Conservation (phyloP, 768 basidiomycete genomes). For the Russula griseocarnosa region DNA sequence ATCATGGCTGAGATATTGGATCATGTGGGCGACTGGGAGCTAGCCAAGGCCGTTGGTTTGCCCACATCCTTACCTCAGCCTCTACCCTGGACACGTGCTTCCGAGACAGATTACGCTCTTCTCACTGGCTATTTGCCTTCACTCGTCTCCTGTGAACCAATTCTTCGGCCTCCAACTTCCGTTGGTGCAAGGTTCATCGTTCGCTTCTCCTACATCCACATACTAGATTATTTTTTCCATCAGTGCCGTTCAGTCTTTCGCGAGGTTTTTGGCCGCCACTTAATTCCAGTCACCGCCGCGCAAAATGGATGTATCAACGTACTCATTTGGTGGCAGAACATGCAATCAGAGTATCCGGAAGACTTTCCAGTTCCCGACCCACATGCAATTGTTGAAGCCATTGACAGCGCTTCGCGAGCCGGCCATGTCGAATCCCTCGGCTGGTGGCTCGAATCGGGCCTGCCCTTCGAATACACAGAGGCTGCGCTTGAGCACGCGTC, state of each 20-base stretch:
- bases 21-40: constrained; percentile 79
- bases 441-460: constrained; percentile 74
- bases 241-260: constrained; percentile 63
- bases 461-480: constrained; percentile 71
- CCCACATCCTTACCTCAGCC: constrained; percentile 66
- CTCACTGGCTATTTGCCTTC: constrained; percentile 57
- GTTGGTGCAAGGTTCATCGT: constrained; percentile 63
- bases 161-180: constrained; percentile 56
- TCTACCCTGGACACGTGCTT: constrained; percentile 67
- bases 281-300: constrained; percentile 76
- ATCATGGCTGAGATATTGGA: constrained; percentile 74
- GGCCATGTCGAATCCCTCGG: constrained; percentile 72
- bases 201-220: constrained; percentile 69
- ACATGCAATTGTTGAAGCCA: constrained; percentile 58
- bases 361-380: constrained; percentile 53
- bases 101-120: constrained; percentile 65
- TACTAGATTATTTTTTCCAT: constrained; percentile 69
- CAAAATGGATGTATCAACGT: constrained; percentile 67
- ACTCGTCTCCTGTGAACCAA: constrained; percentile 58
- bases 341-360: constrained; percentile 56
- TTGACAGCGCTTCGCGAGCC: constrained; percentile 75
- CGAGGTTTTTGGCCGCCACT: constrained; percentile 57
- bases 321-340: constrained; percentile 79
- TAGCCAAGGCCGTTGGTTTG: constrained; percentile 70
- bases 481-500: constrained; percentile 76